A percentile compares a stretch with the other conserved stretches of the same genome.
These are phyloP conservation scores for Wakefieldia striispora DNA, from an alignment of 768 basidiomycete genomes.

Conservation along the genomic window DNA sequence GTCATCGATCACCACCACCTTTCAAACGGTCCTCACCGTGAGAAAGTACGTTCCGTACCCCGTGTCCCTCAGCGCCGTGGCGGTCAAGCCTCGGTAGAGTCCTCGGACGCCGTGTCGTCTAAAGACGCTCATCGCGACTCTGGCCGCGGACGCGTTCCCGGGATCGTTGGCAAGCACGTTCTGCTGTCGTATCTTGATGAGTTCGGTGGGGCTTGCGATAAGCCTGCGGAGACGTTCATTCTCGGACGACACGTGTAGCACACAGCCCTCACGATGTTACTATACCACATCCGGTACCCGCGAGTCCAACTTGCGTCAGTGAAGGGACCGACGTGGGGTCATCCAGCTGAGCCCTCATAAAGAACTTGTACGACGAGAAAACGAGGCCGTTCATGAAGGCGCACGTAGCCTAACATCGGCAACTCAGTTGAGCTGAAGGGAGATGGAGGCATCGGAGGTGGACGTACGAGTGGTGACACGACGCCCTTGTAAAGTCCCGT, in stretches of 20 bases:
- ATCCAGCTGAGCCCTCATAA: constrained; percentile 66
- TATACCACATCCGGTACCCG: constrained; percentile 79
- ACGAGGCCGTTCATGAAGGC: constrained; percentile 84
- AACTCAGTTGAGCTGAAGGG: background rate
- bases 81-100: constrained; percentile 72
- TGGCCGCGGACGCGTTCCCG: constrained; percentile 44
- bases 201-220: constrained; percentile 80
- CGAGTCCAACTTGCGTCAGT: constrained; percentile 68
- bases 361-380: constrained; percentile 80
- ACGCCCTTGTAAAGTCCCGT: constrained; percentile 74
- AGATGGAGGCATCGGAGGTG: background rate
- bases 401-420: constrained; percentile 49
- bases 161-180: constrained; percentile 37
- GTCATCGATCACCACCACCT: constrained; percentile 2
- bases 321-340: constrained; percentile 50
- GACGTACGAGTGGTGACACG: constrained; percentile 71
- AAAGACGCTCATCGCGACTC: constrained; percentile 57
- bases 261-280: constrained; percentile 64
- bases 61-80: constrained; percentile 73
- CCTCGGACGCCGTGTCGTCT: constrained; percentile 56
- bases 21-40: constrained; percentile 44
- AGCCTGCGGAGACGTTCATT: constrained; percentile 39
- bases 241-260: background rate
- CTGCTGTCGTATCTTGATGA: constrained; percentile 86
- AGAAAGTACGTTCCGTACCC: constrained; percentile 88